Conservation (phyloP, 2,329 filamentous ascomycete species). For the Phyllachora maydis region DNA sequence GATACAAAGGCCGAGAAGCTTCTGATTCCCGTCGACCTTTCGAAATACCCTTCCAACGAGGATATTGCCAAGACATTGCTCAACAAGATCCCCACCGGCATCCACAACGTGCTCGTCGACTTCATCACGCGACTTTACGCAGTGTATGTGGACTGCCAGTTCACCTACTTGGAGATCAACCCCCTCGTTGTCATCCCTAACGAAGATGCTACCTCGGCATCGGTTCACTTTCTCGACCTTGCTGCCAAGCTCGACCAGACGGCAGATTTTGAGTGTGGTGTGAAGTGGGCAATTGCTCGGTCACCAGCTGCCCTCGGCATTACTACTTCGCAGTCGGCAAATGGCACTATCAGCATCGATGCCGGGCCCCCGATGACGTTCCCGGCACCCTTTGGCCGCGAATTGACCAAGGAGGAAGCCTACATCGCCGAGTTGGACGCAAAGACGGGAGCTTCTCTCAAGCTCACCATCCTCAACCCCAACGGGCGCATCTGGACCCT, state of each 20-base stretch:
- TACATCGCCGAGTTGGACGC: constrained; percentile 98
- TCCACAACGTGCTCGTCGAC: constrained; percentile 97
- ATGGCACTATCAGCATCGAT: constrained; percentile 74
- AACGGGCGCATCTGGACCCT: constrained; percentile 92
- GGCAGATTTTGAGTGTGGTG: constrained; percentile 96
- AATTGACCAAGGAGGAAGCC: constrained; percentile 95
- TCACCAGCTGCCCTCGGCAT: constrained; percentile 76
- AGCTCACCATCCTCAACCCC: constrained; percentile 88
- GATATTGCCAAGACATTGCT: constrained; percentile 71
- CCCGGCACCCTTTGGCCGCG: constrained; percentile 95
- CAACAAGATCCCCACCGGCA: constrained; percentile 81
- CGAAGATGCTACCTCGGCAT: constrained; percentile 72
- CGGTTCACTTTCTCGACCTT: constrained; percentile 94
- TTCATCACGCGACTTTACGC: constrained; percentile 97
- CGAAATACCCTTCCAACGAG: constrained; percentile 88
- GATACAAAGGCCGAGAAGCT: constrained; percentile 98
- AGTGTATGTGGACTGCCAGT: constrained; percentile 98
- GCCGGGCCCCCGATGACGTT: constrained; percentile 97
- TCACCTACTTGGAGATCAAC: constrained; percentile 99
- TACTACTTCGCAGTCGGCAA: constrained; percentile 36
- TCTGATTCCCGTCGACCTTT: constrained; percentile 85
- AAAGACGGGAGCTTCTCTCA: constrained; percentile 97
- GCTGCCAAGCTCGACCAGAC: constrained; percentile 98
- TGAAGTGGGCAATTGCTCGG: constrained; percentile 95
- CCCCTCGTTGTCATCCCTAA: constrained; percentile 96